Base-by-base conservation (phyloP, 371 early-diverging fungal genomes). In the Mucor racemosus region DNA sequence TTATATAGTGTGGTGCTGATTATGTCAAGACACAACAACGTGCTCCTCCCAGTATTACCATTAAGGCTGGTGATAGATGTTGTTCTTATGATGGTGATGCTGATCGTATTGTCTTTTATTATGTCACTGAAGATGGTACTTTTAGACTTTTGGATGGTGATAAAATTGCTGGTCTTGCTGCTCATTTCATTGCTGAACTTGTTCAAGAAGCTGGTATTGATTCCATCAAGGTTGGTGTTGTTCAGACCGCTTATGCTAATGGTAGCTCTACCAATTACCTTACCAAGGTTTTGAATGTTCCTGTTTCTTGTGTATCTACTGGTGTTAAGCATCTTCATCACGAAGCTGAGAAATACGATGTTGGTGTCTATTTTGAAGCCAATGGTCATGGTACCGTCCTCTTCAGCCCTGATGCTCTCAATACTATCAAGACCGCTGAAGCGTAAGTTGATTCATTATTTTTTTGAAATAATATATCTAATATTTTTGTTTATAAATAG, bases 351-450 rank as follows among this genome's bases (percentile, higher is more conserved):
- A 91, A 94, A 68, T 99, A 94, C 81, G 98, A 97, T 79, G 91
- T 99, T 66, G 99, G 99, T 73, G 97, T 99, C 46, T 99, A 99
- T 87, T 99, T 99, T 91, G 99, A 99, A 81, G 99, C 99, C 41
- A 99, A 99, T 70, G 99, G 99, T 59, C 99, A 99, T 78, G 99
- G 99, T 57, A 99, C 99, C 19, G 94, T 99, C 38, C 88, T 96
- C 62, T 99, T 99, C 83, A 96, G 95, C 76, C 80, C 90, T 58
- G 81, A 77, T 19, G 95, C 97, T 13, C 81, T 92, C 53, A 84
- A 90, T 59, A 87, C 90, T 17, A 92, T 98, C 84, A 85, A 88
- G 64, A 78, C 84, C 17, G 74, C 87, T 35, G 79, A 86, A 71
- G 90, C 90, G 90, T 90, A 84, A 59, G 78, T 75, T 7, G 10